phyloP scores from a whole-genome alignment of 768 basidiomycete genomes.

The Nidularia pulvinata region DNA sequence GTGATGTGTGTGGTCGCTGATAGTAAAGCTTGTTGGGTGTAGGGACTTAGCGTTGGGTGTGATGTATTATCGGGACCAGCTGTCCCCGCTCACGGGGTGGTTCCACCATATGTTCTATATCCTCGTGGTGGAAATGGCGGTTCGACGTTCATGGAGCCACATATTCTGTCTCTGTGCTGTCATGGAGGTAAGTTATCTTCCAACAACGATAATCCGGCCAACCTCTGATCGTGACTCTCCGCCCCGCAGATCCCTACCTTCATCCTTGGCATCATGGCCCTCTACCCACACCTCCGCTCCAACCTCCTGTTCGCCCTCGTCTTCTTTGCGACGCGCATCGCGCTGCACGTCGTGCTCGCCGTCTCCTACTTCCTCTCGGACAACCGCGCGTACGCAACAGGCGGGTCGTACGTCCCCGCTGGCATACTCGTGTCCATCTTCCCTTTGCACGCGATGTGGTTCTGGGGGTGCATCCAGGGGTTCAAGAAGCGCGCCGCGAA shows the following conservation, averaged over 20 bases:
- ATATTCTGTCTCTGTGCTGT: constrained; percentile 41
- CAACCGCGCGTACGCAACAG: constrained; percentile 22
- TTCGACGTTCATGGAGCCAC: constrained; percentile 29
- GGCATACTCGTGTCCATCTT: constrained; percentile 36
- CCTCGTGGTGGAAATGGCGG: constrained; percentile 33
- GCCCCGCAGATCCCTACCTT: constrained; percentile 57
- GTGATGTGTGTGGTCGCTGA: constrained; percentile 16
- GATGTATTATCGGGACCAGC: constrained; percentile 40
- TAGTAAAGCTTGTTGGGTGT: constrained; percentile 5
- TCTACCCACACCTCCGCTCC: constrained; percentile 41
- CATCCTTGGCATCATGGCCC: constrained; percentile 42
- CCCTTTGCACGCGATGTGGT: constrained; percentile 55
- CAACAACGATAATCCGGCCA: not conserved
- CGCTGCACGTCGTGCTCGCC: constrained; percentile 39
- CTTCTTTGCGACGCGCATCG: constrained; percentile 54
- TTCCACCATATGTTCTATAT: constrained; percentile 46
- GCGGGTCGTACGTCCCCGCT: constrained; percentile 35
- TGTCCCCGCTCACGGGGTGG: constrained; percentile 57
- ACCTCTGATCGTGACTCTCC: not conserved
- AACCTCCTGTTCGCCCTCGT: constrained; percentile 45
- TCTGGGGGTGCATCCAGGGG: constrained; percentile 46
- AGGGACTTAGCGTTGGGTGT: constrained; percentile 47
- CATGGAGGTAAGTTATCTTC: constrained; percentile 52
- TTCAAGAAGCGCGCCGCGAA: constrained; percentile 28
- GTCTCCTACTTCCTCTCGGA: constrained; percentile 19